Evolutionary conservation across 352 stramenopile species (phyloP).

Genomic region (Phytophthora multivora): DNA sequence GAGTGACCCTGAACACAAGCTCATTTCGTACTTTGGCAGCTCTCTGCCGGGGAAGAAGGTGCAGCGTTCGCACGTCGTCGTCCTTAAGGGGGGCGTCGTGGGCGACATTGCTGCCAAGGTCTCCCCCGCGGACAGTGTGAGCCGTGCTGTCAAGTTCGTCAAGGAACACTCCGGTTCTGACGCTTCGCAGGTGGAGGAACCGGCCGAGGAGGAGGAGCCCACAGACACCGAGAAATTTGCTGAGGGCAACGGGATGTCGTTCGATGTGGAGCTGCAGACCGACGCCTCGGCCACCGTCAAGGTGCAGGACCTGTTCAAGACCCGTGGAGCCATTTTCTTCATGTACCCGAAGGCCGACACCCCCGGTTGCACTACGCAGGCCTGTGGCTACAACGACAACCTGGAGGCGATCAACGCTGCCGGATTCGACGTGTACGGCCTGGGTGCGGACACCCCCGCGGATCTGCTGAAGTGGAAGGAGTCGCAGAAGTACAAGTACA

Average conservation of each 20-base stretch:
- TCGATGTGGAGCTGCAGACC: conserved; percentile 72
- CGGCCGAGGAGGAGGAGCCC: conserved; percentile 20
- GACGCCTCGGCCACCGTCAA: conserved; percentile 61
- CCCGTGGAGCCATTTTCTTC: conserved; percentile 85
- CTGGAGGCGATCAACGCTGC: conserved; percentile 72
- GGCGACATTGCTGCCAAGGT: conserved; percentile 83
- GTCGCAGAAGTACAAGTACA: conserved; percentile 82
- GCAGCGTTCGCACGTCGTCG: conserved; percentile 85
- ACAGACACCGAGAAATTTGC: conserved; percentile 30
- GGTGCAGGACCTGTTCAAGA: conserved; percentile 76
- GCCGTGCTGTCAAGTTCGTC: conserved; percentile 75
- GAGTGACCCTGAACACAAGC: conserved; percentile 79
- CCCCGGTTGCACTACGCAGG: conserved; percentile 82
- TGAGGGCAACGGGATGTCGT: conserved; percentile 53
- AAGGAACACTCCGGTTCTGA: conserved; percentile 39
- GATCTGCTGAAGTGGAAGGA: conserved; percentile 82
- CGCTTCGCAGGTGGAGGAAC: conserved; percentile 19
- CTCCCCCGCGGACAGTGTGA: conserved; percentile 75
- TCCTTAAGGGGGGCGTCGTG: conserved; percentile 79
- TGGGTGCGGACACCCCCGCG: conserved; percentile 70
- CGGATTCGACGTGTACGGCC: conserved; percentile 82
- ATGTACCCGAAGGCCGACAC: conserved; percentile 90
- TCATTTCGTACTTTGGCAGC: conserved; percentile 89
- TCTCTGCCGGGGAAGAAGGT: conserved; percentile 79
- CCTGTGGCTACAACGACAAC: conserved; percentile 87